Conservation (phyloP, 176 grass and related monocot species). For the Secale cereale region DNA sequence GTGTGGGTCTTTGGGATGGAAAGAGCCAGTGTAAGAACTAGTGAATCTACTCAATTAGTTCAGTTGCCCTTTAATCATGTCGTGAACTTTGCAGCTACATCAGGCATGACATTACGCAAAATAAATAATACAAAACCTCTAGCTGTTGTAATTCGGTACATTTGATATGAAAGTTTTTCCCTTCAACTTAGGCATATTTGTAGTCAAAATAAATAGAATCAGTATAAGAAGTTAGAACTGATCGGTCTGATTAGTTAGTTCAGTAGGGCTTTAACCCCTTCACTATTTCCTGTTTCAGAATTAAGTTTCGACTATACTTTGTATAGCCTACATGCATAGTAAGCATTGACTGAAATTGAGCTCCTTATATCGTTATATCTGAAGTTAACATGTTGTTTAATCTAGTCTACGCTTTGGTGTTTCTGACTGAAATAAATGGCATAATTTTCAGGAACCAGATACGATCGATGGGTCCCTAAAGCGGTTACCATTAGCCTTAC, state of each 20-base stretch:
- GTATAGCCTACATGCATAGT: background rate
- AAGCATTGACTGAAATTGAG: background rate
- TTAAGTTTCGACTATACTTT: background rate
- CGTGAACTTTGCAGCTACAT: background rate
- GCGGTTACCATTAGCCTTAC: constrained; percentile 61
- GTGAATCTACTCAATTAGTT: constrained; percentile 13
- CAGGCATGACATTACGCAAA: background rate
- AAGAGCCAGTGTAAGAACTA: background rate
- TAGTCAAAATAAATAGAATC: no score
- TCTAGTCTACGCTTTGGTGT: background rate
- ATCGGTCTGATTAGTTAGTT: background rate
- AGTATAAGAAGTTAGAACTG: no score
- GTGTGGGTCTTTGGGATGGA: background rate
- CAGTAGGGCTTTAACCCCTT: background rate
- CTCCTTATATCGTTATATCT: background rate
- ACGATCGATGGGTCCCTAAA: constrained; percentile 43
- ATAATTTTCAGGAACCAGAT: constrained; percentile 45
- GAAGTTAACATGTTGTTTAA: background rate
- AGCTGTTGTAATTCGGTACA: background rate
- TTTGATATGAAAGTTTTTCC: background rate
- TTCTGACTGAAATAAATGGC: constrained; percentile 6
- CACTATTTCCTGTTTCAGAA: constrained; percentile 3
- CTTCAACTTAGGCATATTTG: background rate
- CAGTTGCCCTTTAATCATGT: background rate
- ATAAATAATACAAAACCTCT: background rate